Base-by-base conservation (phyloP, 495 filamentous ascomycete genomes). In the Daldinia decipiens region DNA sequence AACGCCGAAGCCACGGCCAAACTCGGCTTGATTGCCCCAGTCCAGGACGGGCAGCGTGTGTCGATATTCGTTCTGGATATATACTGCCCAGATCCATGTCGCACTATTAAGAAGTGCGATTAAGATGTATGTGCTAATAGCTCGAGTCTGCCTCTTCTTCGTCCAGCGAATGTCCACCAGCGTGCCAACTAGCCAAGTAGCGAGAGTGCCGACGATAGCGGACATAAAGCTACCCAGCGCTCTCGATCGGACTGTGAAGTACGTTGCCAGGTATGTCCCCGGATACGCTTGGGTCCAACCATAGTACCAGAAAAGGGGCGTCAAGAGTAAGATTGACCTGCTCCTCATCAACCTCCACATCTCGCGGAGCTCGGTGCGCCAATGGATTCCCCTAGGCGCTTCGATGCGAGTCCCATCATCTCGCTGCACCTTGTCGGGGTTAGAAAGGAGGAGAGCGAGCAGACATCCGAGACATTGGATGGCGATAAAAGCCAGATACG, bases 241-340 rank as follows among this genome's bases (percentile, higher is more conserved):
- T 32, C 83, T 73, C 8, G 79, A 77, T 4, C 82, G 81, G 12
- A 86, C 83, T 7, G 81, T 82, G 73, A 86, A 85, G 56, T 86
- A 85, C 21, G 79, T 81, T n/a, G 82, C 82, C 21, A 85, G 65
- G 64, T 83, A 86, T 21, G 82, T 85, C 0, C 79, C 79, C 40
- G 83, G 80, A 31, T 85, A 84, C 8, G 83, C 82, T 8, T 74
- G 64, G 36, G 79, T 80, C 78, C 82, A 84, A 8, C 80, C 81
- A 26, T 78, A 78, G 4, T 80, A 79, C 15, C 82, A 71, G 32
- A 83, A 81, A 43, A 85, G 74, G 15, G 83, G 83, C 19, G 83
- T 75, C 5, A 86, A 73, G 0, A 85, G 73, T 38, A 81, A 72
- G 50, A 85, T 79, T 13, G 79, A 74, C 56, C 76, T 81, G 53